Conservation (phyloP, 305 asterid genomes). For the Galium porrigens region DNA sequence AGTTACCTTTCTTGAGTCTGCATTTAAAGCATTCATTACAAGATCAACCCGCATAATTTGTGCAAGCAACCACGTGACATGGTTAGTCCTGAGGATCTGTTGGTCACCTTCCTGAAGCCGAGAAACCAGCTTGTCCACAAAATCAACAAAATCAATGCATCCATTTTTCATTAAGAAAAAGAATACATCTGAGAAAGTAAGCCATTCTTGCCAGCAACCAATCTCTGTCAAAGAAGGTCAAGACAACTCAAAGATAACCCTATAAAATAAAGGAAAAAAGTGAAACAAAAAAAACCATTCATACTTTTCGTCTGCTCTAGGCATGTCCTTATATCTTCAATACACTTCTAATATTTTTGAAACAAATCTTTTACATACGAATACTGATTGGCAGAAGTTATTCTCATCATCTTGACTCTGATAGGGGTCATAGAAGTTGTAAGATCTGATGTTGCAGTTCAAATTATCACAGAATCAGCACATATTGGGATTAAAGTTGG, state of each 20-base stretch:
- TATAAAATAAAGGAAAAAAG: constrained; percentile 11
- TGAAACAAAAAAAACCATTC: background rate
- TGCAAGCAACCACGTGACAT: constrained; percentile 91
- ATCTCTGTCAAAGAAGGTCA: constrained; percentile 43
- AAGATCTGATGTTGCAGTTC: background rate
- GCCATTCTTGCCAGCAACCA: constrained; percentile 99
- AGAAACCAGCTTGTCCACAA: constrained; percentile 80
- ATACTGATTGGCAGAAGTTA: background rate
- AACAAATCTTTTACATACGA: background rate
- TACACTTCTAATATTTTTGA: background rate
- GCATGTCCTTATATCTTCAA: background rate
- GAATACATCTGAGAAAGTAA: constrained; percentile 78
- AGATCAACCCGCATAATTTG: constrained; percentile 93
- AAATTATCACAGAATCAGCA: background rate
- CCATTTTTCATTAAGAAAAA: constrained; percentile 90
- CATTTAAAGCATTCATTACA: constrained; percentile 74
- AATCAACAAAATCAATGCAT: constrained; percentile 89
- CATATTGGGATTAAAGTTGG: background rate
- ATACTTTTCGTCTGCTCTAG: background rate
- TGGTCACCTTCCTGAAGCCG: constrained; percentile 82
- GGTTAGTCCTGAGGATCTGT: constrained; percentile 83
- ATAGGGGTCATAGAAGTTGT: background rate
- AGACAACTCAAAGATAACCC: constrained; percentile 4
- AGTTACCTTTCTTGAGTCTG: constrained; percentile 75
- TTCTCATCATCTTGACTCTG: background rate